Percentiles rank a stretch among this genome's conserved stretches.
phyloP scores from a whole-genome alignment of 1,139 yeast genomes.

The Lodderomyces oxycetoniae region DNA sequence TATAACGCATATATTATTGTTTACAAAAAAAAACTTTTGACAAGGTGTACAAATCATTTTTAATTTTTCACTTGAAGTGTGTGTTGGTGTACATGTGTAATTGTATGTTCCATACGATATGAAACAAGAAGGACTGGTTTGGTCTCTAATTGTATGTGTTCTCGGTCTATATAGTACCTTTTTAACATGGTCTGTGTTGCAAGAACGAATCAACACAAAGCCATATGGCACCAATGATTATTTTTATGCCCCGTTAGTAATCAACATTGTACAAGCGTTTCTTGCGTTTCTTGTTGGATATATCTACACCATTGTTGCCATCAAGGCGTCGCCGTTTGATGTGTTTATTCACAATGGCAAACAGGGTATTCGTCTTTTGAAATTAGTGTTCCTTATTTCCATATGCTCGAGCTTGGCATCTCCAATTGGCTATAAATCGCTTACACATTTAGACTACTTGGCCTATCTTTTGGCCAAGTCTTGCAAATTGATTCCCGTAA shows the following conservation, averaged over 20 bases:
- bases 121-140: slow-evolving; percentile 19
- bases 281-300: slow-evolving; percentile 70
- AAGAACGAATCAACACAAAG: slow-evolving; percentile 79
- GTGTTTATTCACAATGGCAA: slow-evolving; percentile 25
- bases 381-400: slow-evolving; percentile 60
- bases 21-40: slow-evolving; percentile 34
- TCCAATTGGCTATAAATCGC: slow-evolving; percentile 72
- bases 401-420: slow-evolving; percentile 75
- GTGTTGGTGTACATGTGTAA: background rate
- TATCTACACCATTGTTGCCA: slow-evolving; percentile 44
- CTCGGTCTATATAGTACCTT: slow-evolving; percentile 80
- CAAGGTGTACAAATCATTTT: slow-evolving; percentile 27
- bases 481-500: slow-evolving; percentile 89
- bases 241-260: slow-evolving; percentile 72
- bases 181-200: slow-evolving; percentile 85
- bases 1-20: no score
- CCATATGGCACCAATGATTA: slow-evolving; percentile 53
- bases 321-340: slow-evolving; percentile 26
- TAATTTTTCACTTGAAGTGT: no score
- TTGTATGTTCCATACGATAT: slow-evolving; percentile 1
- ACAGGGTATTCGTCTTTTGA: slow-evolving; percentile 21
- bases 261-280: slow-evolving; percentile 68
- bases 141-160: slow-evolving; percentile 50
- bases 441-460: slow-evolving; percentile 80
- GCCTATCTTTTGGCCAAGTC: slow-evolving; percentile 85